Base-by-base conservation (phyloP, 257 asterid genomes). In the Dorcoceras hygrometricum region DNA sequence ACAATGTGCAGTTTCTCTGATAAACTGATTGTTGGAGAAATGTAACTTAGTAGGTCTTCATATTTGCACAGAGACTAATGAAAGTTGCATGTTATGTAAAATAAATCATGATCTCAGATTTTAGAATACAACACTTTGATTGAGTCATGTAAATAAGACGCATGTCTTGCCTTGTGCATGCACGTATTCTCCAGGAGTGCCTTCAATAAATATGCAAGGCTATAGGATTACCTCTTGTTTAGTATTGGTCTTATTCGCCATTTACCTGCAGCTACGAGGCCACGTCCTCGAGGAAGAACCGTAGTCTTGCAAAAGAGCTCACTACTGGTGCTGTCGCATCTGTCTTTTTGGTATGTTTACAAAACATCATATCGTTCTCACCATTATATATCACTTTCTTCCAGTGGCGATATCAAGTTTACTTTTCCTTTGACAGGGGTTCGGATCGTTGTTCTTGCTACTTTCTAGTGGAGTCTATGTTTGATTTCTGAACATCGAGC, bases 381-480 rank as follows among this genome's bases (percentile, higher is more conserved):
- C 25, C 4, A 29, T 27, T 67, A n/a, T 1, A 19, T 32, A 26
- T 59, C 1, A 46, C 55, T 10, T 11, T 28, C 55, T 20, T 34
- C 66, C 53, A 64, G 56, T 23, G 53, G 43, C 72, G n/a, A 54
- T 68, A 6, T 46, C 57, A 50, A 57, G 46, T 68, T 16, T 68
- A 48, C 18, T 66, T n/a, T 26, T 73, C 59, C 46, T 71, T 54
- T 28, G 66, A 79, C 94, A 93, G 97, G 99, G 99, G 57, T 93
- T 93, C 53, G 99, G 99, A 68, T 90, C 97, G 68, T 76, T 93
- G 78, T 93, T 93, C 85, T 75, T 93, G 89, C 87, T 93, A 31
- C 99, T 93, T 68, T 83, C 99, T 67, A 84, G 88, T 2, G 99
- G 99, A n/a, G 87, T 93, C 67, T 93, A 90, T 65, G 99, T 93